These are phyloP conservation scores for Paecilomyces formosus DNA, from an alignment of 2,329 filamentous ascomycete genomes.

Conservation along the genomic window DNA sequence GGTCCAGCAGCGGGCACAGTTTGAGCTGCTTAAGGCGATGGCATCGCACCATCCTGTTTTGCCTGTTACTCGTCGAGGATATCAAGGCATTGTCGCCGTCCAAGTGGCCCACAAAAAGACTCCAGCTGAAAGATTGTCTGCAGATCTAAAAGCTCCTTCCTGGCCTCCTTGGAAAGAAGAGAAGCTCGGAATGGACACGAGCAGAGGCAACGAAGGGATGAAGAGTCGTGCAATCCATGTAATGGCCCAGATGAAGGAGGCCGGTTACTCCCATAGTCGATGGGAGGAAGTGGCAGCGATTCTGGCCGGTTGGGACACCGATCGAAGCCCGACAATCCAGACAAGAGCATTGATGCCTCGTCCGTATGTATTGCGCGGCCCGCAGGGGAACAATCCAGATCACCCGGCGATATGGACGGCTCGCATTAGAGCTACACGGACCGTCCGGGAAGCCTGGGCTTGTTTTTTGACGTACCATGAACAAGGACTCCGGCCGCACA, in stretches of 20 bases:
- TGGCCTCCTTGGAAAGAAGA: slow-evolving; percentile 63
- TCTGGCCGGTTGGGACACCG: slow-evolving; percentile 56
- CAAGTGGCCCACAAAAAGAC: slow-evolving; percentile 55
- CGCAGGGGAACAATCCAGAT: slow-evolving; percentile 8
- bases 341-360: slow-evolving; percentile 40
- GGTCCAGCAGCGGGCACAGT: slow-evolving; percentile 51
- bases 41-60: slow-evolving; percentile 46
- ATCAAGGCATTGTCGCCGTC: slow-evolving; percentile 48
- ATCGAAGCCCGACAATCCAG: slow-evolving; percentile 57
- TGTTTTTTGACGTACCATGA: slow-evolving; percentile 53
- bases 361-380: slow-evolving; percentile 12
- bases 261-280: slow-evolving; percentile 44
- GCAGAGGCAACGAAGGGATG: slow-evolving; percentile 49
- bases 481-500: slow-evolving; percentile 25
- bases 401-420: slow-evolving; percentile 45
- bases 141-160: slow-evolving; percentile 50
- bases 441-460: slow-evolving; percentile 57
- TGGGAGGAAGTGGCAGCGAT: slow-evolving; percentile 51
- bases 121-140: slow-evolving; percentile 48
- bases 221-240: slow-evolving; percentile 50
- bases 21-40: slow-evolving; percentile 52
- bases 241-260: slow-evolving; percentile 50
- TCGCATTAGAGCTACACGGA: slow-evolving; percentile 52
- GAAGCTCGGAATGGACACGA: slow-evolving; percentile 53
- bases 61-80: slow-evolving; percentile 50